Evolutionary conservation across 1,139 yeast species (phyloP).

Genomic region (Petasospora fabianii): DNA sequence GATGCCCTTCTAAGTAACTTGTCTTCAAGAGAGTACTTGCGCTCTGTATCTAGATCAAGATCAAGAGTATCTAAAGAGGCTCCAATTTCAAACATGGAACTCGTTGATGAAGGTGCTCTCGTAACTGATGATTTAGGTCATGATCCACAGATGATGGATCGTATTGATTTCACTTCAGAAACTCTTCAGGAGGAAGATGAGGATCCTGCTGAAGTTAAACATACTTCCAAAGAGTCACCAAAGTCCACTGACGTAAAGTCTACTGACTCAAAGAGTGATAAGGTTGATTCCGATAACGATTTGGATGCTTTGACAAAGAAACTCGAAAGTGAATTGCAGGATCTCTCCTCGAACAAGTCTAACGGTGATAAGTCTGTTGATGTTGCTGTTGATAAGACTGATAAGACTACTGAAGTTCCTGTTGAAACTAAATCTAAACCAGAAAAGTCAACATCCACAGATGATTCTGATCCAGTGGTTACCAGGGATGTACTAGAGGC

Average conservation of each 20-base stretch:
- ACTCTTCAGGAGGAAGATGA: slow-evolving; percentile 14
- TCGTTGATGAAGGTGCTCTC: slow-evolving; percentile 37
- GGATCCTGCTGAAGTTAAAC: slow-evolving; percentile 2
- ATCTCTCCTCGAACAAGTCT: background rate
- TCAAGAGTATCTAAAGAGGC: slow-evolving; percentile 39
- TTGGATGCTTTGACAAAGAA: slow-evolving; percentile 9
- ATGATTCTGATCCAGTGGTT: too few species aligned
- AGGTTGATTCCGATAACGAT: slow-evolving; percentile 10
- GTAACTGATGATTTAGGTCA: slow-evolving; percentile 28
- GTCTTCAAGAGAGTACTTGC: slow-evolving; percentile 37
- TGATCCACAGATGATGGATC: slow-evolving; percentile 16
- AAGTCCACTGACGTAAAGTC: background rate
- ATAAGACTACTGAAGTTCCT: slow-evolving; percentile 4
- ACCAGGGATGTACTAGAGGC: too few species aligned
- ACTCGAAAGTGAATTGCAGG: slow-evolving; percentile 14
- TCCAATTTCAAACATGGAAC: slow-evolving; percentile 26
- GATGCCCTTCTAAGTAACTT: slow-evolving; percentile 10
- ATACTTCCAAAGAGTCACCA: background rate
- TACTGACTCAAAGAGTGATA: too few species aligned
- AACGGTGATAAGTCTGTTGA: background rate
- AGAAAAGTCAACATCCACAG: too few species aligned
- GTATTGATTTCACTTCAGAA: slow-evolving; percentile 13
- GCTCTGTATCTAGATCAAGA: slow-evolving; percentile 61
- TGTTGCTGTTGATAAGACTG: background rate
- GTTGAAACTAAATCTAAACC: background rate